phyloP scores from a whole-genome alignment of 2,329 filamentous ascomycete genomes.

The Ceratocystis alfenasii region DNA sequence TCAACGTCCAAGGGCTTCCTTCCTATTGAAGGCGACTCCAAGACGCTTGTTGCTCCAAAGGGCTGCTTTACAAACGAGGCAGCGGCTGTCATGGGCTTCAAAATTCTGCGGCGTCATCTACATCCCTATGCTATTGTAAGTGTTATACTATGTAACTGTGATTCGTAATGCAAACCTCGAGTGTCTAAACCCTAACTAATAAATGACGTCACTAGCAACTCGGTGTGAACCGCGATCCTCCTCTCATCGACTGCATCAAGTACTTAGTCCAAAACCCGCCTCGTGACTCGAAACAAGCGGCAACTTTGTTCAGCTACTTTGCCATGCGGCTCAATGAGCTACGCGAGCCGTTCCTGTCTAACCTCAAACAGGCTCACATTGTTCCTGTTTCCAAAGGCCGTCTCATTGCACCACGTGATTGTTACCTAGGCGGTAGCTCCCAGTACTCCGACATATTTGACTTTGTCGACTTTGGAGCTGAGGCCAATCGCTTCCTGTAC shows the following conservation, averaged over 20 bases:
- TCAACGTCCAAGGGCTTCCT: conserved; percentile 49
- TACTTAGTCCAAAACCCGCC: conserved; percentile 63
- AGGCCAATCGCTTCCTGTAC: conserved; percentile 79
- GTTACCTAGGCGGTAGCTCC: conserved; percentile 59
- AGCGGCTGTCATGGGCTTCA: conserved; percentile 67
- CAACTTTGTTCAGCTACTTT: conserved; percentile 70
- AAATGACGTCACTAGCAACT: conserved; percentile 47
- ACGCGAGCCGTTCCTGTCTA: conserved; percentile 45
- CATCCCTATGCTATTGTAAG: conserved; percentile 56
- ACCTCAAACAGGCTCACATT: conserved; percentile 53
- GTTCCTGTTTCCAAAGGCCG: conserved; percentile 47
- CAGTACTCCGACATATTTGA: conserved; percentile 85
- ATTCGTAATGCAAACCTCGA: background rate
- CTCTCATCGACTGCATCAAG: conserved; percentile 63
- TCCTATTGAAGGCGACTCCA: conserved; percentile 57
- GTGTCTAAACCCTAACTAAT: conserved; percentile 8
- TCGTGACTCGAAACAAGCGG: conserved; percentile 51
- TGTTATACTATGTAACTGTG: background rate
- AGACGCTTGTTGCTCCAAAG: conserved; percentile 55
- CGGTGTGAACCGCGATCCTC: conserved; percentile 71
- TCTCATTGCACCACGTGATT: conserved; percentile 20
- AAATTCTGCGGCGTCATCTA: conserved; percentile 64
- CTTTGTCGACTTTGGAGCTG: conserved; percentile 83
- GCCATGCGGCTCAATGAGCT: conserved; percentile 65
- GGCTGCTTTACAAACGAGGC: conserved; percentile 73